These are phyloP conservation scores for Withania somnifera DNA, from an alignment of 305 asterid genomes.

Conservation along the genomic window DNA sequence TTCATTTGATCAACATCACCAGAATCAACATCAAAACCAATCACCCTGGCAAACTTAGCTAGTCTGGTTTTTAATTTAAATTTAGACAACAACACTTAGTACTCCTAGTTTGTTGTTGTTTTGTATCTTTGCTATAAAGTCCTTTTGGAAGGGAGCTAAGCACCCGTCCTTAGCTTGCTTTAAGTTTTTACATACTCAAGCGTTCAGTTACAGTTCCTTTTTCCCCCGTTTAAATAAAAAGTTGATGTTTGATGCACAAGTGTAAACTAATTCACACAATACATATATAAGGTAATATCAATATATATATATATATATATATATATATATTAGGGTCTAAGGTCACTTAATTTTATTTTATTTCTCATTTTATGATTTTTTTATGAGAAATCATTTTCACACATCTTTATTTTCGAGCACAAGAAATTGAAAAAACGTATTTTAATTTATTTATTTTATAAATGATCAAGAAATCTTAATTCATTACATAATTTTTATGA, in stretches of 20 bases:
- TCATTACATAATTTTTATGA: too few relatives aligned
- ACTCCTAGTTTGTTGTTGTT: not conserved
- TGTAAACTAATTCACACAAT: not conserved
- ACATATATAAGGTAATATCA: not conserved
- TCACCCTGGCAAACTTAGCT: conserved; percentile 27
- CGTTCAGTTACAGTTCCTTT: not conserved
- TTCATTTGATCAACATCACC: conserved; percentile 16
- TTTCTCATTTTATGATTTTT: too few relatives aligned
- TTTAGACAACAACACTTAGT: not conserved
- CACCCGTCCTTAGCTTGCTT: conserved; percentile 3
- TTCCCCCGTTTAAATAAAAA: not conserved
- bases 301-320: too few relatives aligned
- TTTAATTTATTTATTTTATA: too few relatives aligned
- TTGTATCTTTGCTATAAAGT: not conserved
- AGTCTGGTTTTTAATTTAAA: not conserved
- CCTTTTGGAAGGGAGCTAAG: conserved; percentile 8
- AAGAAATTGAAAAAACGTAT: too few relatives aligned
- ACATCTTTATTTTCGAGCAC: too few relatives aligned
- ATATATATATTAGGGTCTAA: too few relatives aligned
- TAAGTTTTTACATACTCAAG: not conserved
- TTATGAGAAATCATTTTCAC: too few relatives aligned
- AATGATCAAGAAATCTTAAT: too few relatives aligned
- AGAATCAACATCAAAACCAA: conserved; percentile 20
- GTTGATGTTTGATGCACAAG: not conserved
- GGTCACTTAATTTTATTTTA: too few relatives aligned